Base-by-base conservation (phyloP, 129 eudicot genomes). In the Flaveria trinervia region DNA sequence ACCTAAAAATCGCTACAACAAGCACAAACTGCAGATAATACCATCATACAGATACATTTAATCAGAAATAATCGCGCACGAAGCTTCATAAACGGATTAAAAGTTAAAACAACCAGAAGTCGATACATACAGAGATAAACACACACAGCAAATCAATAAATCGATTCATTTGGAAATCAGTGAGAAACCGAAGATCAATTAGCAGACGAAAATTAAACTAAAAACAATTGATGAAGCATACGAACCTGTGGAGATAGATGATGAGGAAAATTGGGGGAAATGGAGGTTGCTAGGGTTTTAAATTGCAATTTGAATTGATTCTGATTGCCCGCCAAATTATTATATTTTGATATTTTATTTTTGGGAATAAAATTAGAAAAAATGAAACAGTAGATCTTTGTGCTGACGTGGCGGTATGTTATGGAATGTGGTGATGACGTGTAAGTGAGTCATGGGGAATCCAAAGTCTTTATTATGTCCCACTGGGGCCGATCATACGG, bases 321-420 rank as follows among this genome's bases (percentile, higher is more conserved):
- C 67, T 26, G 80, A 68, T 49, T 84, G 90, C 95, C 95, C 92
- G 95, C 95, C 95, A 88, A 86, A 83, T 74, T 66, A 26, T 64
- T 78, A n/a, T 68, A 73, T 41, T 54, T 54, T 12, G 2, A 48
- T 66, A 26, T 64, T 60, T 26, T 69, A 73, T 43, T 54, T 54
- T 13, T 3, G 51, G 70, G 57, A 68, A 80, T 41, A 12, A 26
- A 64, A 64, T n/a, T 16, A 51, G 10, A 28, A 79, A 51, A 65
- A 7, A 14, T n/a, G 54, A 80, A 73, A 80, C 71, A 30, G 84
- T 80, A 68, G 84, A 80, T 80, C 78, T 45, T 73, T 67, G 11
- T 54, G 76, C 0, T 28, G 70, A 80, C 80, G 75, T 80, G 84
- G 79, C 52, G 30, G 7, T 0, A 80, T 54, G 4, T 70, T 17